Conservation (phyloP, 2,329 filamentous ascomycete species). For the Fusarium tricinctum region DNA sequence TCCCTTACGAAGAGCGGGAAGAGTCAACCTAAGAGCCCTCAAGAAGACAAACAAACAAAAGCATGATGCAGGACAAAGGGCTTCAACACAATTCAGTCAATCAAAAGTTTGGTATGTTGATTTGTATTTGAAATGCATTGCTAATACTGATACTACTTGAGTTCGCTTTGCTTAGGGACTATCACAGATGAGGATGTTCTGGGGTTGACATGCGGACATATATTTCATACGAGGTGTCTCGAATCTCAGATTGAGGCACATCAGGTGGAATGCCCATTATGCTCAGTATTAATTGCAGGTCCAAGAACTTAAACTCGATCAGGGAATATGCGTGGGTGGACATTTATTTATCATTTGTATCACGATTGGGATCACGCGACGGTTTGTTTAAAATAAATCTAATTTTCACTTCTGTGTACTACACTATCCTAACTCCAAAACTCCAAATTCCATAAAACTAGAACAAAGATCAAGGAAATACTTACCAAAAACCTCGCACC, state of each 20-base stretch:
- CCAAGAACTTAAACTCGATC: not conserved
- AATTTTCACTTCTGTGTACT: too few relatives aligned
- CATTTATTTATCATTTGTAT: not conserved
- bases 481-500: not conserved
- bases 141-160: fast-evolving
- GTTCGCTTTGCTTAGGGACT: conserved; percentile 4
- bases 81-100: not conserved
- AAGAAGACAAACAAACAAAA: not conserved
- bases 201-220: conserved; percentile 6
- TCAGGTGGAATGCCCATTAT: conserved; percentile 7
- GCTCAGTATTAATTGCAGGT: conserved; percentile 8
- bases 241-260: conserved; percentile 1
- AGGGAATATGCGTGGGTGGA: too few relatives aligned
- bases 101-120: conserved; percentile 14
- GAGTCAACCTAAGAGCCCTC: not conserved
- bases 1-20: not conserved
- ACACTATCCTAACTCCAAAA: not conserved
- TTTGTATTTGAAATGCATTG: fast-evolving
- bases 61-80: not conserved
- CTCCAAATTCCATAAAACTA: not conserved
- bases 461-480: not conserved
- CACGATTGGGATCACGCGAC: not conserved
- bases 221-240: conserved; percentile 7
- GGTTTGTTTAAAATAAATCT: not conserved
- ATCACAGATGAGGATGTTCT: not conserved